These are phyloP conservation scores for Keithomyces neogunnii DNA, from an alignment of 2,329 filamentous ascomycete species.

Conservation along the genomic window DNA sequence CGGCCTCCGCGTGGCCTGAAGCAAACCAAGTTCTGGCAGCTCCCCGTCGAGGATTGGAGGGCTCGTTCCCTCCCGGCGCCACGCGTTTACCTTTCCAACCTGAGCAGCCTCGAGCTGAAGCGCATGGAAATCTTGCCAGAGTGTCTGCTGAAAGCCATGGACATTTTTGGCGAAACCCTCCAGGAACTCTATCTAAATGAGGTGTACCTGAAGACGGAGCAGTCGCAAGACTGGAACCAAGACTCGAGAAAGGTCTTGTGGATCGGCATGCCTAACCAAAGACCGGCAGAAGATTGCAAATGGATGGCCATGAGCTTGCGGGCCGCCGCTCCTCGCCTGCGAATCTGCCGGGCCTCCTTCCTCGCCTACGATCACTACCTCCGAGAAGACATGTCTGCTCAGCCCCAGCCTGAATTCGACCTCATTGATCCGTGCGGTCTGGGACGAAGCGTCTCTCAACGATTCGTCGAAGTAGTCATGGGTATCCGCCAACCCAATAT, in stretches of 20 bases:
- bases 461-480: constrained; percentile 36
- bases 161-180: constrained; percentile 29
- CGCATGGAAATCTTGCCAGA: constrained; percentile 29
- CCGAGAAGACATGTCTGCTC: constrained; percentile 18
- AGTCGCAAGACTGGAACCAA: constrained; percentile 23
- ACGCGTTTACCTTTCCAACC: constrained; percentile 24
- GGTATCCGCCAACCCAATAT: constrained; percentile 29
- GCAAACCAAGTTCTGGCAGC: constrained; percentile 27
- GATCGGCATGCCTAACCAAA: constrained; percentile 36
- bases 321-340: constrained; percentile 24
- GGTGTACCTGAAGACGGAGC: constrained; percentile 34
- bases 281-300: constrained; percentile 24
- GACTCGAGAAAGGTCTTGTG: constrained; percentile 30
- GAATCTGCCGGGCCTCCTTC: constrained; percentile 34
- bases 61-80: constrained; percentile 29
- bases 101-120: constrained; percentile 36
- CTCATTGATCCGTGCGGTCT: constrained; percentile 32
- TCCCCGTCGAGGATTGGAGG: constrained; percentile 30
- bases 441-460: constrained; percentile 31
- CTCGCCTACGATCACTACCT: constrained; percentile 35
- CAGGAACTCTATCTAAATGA: constrained; percentile 37
- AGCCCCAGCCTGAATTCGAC: constrained; percentile 25
- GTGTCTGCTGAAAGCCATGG: constrained; percentile 24
- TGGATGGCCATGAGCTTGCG: constrained; percentile 37
- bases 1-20: constrained; percentile 27